These are phyloP conservation scores for Monosporozyma yasuniensis DNA, from an alignment of 805 yeast species.

Conservation along the genomic window DNA sequence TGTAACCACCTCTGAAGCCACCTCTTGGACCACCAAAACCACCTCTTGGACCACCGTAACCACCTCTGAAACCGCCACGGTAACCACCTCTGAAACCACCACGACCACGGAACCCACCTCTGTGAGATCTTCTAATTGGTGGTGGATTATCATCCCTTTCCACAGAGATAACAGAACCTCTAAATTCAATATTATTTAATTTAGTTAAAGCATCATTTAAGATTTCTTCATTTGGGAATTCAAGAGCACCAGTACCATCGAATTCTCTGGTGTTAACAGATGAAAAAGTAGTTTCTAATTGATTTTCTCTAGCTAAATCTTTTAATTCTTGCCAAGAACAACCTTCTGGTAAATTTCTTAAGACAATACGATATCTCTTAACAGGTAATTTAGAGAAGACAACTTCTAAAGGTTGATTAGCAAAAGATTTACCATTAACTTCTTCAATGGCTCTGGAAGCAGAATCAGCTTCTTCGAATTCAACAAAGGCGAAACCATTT, in stretches of 20 bases:
- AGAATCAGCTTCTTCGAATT: conserved; percentile 62
- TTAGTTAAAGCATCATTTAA: conserved; percentile 65
- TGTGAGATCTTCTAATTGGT: conserved; percentile 39
- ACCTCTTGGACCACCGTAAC: conserved; percentile 37
- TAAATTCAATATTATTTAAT: conserved; percentile 61
- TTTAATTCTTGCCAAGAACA: conserved; percentile 84
- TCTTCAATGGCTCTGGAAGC: conserved; percentile 70
- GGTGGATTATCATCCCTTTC: conserved; percentile 65
- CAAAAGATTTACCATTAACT: conserved; percentile 62
- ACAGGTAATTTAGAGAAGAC: conserved; percentile 41
- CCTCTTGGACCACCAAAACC: conserved; percentile 33
- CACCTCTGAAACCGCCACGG: conserved; percentile 34
- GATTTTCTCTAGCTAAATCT: conserved; percentile 79
- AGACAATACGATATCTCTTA: conserved; percentile 66
- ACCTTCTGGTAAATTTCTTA: conserved; percentile 62
- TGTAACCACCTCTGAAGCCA: conserved; percentile 34
- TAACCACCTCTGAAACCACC: conserved; percentile 43
- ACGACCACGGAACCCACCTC: conserved; percentile 40
- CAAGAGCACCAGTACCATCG: conserved; percentile 40
- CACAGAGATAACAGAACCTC: conserved; percentile 59
- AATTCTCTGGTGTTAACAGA: conserved; percentile 39
- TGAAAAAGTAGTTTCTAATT: conserved; percentile 53
- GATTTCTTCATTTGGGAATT: conserved; percentile 56
- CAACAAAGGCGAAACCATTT: conserved; percentile 86
- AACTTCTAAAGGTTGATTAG: conserved; percentile 41